phyloP scores from a whole-genome alignment of 2,329 filamentous ascomycete genomes.

The Ceratocystis colombiana region DNA sequence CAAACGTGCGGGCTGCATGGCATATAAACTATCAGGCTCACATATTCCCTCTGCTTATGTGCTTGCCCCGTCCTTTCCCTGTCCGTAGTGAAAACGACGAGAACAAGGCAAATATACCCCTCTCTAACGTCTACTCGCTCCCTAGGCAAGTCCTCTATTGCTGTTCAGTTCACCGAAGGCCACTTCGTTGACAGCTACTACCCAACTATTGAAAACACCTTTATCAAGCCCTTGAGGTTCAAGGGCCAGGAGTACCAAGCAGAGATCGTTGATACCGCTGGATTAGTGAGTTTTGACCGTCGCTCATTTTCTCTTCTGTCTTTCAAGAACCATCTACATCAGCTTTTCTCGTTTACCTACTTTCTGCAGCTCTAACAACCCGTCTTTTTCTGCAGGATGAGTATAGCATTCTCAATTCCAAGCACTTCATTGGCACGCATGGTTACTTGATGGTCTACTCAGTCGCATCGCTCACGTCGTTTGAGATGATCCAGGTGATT shows the following conservation, averaged over 20 bases:
- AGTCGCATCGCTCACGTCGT: conserved; percentile 85
- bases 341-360: background rate
- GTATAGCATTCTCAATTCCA: conserved; percentile 95
- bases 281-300: conserved; percentile 54
- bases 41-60: background rate
- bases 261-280: conserved; percentile 96
- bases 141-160: conserved; percentile 90
- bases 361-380: background rate
- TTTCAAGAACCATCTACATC: background rate
- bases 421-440: conserved; percentile 98
- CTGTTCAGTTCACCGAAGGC: conserved; percentile 92
- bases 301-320: background rate
- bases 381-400: conserved; percentile 57
- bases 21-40: background rate
- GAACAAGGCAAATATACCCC: background rate
- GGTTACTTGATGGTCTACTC: conserved; percentile 98
- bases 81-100: background rate
- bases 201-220: conserved; percentile 97
- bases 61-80: background rate
- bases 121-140: background rate
- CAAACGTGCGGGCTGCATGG: background rate
- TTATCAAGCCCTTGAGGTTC: conserved; percentile 87
- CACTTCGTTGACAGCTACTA: conserved; percentile 99
- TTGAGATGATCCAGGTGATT: conserved; percentile 95
- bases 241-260: conserved; percentile 90